Conservation (phyloP, 257 asterid species). For the Cynanchum wilfordii region DNA sequence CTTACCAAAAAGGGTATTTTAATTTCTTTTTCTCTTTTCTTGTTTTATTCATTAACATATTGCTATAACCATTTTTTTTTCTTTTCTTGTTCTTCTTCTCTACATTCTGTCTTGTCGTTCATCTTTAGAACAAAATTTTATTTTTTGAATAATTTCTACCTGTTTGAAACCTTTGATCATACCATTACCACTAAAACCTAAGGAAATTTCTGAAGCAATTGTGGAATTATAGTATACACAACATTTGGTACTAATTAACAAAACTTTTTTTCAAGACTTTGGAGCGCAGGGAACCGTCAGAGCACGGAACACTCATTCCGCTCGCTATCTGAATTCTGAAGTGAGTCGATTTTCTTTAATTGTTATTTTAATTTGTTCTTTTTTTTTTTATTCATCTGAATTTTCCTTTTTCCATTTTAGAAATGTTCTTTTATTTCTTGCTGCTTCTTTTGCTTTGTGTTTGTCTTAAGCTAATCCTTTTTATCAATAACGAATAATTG, state of each 20-base stretch:
- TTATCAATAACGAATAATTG: neutral
- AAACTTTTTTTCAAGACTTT: neutral
- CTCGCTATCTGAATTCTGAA: too few relatives aligned
- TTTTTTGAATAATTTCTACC: neutral
- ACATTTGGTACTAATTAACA: neutral
- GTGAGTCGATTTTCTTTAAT: constrained; percentile 3
- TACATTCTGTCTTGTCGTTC: too few relatives aligned
- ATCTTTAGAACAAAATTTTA: neutral
- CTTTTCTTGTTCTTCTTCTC: too few relatives aligned
- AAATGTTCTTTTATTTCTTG: neutral
- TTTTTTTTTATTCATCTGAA: neutral
- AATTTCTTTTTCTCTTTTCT: neutral
- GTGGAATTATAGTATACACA: neutral
- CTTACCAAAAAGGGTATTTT: neutral
- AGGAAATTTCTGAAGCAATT: neutral
- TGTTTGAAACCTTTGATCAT: neutral
- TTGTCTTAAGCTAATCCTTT: neutral
- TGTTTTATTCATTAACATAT: neutral
- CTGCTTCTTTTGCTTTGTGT: neutral
- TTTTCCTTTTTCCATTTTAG: neutral
- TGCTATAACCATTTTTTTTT: too few relatives aligned
- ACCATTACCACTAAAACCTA: neutral
- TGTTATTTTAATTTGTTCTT: neutral
- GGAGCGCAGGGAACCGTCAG: neutral
- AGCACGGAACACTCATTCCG: neutral